These are phyloP conservation scores for Penicillium paradoxum DNA, from an alignment of 495 filamentous ascomycete genomes.

Conservation along the genomic window DNA sequence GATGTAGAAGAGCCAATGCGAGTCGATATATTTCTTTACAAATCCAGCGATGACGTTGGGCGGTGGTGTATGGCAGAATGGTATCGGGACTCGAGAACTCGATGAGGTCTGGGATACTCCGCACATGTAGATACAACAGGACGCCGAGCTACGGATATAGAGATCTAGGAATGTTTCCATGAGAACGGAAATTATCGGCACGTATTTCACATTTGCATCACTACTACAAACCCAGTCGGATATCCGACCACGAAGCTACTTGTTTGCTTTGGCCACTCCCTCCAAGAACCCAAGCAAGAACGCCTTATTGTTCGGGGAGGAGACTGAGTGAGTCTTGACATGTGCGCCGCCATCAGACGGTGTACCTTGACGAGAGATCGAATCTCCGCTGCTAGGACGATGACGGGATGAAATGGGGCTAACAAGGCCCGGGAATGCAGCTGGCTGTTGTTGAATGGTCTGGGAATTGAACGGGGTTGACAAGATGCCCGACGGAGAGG, in stretches of 20 bases:
- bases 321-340: slow-evolving; percentile 41
- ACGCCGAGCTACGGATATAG: neutral
- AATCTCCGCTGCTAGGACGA: slow-evolving; percentile 31
- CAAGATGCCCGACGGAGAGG: slow-evolving; percentile 22
- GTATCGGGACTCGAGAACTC: neutral
- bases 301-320: slow-evolving; percentile 66
- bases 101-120: too few species aligned
- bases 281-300: slow-evolving; percentile 76
- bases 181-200: neutral
- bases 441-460: slow-evolving; percentile 13
- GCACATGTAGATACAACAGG: too few species aligned
- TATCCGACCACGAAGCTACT: slow-evolving; percentile 10
- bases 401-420: slow-evolving; percentile 46
- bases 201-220: neutral
- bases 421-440: slow-evolving; percentile 30
- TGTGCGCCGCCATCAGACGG: slow-evolving; percentile 42
- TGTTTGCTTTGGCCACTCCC: slow-evolving; percentile 49
- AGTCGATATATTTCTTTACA: slow-evolving; percentile 13
- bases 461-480: slow-evolving; percentile 23
- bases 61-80: slow-evolving; percentile 31
- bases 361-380: slow-evolving; percentile 36
- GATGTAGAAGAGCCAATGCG: slow-evolving; percentile 10
- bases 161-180: neutral
- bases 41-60: slow-evolving; percentile 25
- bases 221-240: neutral